phyloP scores from a whole-genome alignment of 352 stramenopile genomes.

The Phytophthora parvispora region DNA sequence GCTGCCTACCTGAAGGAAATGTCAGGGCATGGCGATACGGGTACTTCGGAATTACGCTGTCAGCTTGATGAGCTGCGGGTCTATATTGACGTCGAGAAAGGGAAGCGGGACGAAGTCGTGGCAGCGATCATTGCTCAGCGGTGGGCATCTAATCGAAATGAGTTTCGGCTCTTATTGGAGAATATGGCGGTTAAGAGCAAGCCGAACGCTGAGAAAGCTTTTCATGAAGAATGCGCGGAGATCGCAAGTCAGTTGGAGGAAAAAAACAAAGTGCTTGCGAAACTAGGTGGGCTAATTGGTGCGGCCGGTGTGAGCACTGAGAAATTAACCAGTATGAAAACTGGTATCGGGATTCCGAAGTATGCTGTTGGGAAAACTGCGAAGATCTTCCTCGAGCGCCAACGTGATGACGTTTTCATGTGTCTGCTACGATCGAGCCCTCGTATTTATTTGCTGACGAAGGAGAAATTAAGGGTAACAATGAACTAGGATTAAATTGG shows the following conservation, averaged over 20 bases:
- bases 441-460: constrained; percentile 19
- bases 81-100: constrained; percentile 39
- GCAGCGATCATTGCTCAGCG: constrained; percentile 16
- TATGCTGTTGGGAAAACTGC: constrained; percentile 6
- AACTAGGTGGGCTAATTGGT: constrained; percentile 9
- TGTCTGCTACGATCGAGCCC: constrained; percentile 11
- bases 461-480: constrained; percentile 2
- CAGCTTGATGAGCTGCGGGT: constrained; percentile 43
- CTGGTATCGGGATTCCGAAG: background rate
- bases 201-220: constrained; percentile 10
- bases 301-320: background rate
- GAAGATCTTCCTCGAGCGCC: constrained; percentile 14
- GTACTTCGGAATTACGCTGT: constrained; percentile 26
- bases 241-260: constrained; percentile 17
- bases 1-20: constrained; percentile 29
- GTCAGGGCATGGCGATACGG: constrained; percentile 24
- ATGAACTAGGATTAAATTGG: background rate
- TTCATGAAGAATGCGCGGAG: constrained; percentile 24
- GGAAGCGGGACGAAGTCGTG: constrained; percentile 22
- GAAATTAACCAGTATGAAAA: background rate
- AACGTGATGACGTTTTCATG: constrained; percentile 24
- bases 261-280: constrained; percentile 10
- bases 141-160: constrained; percentile 1
- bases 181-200: constrained; percentile 17
- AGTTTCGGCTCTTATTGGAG: constrained; percentile 14